Evolutionary conservation across 164 flowering plant species (phyloP).

Genomic region (Taxillus chinensis): DNA sequence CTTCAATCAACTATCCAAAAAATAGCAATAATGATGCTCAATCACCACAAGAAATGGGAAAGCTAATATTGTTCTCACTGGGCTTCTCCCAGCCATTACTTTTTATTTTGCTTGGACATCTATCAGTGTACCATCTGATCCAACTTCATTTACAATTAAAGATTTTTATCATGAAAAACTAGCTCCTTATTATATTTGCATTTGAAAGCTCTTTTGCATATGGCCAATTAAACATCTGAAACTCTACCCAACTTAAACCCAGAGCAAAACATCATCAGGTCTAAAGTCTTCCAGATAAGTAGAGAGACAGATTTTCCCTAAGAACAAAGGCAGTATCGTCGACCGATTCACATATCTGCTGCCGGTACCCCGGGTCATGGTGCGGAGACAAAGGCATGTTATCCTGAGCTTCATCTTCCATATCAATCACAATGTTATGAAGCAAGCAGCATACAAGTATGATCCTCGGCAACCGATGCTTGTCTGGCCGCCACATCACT

Average conservation of each 20-base stretch:
- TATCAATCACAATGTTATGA: conserved; percentile 83
- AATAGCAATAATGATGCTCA: too few species aligned
- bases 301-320: conserved; percentile 47
- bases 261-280: conserved; percentile 1
- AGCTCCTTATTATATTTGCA: too few species aligned
- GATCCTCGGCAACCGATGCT: conserved; percentile 68
- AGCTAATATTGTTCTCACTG: too few species aligned
- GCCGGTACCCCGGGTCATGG: conserved; percentile 49
- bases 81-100: too few species aligned
- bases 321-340: conserved; percentile 31
- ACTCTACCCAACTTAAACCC: not conserved
- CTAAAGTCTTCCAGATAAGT: conserved; percentile 36
- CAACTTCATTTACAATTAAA: not conserved
- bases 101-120: too few species aligned
- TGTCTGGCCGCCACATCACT: conserved; percentile 93
- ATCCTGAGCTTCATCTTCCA: conserved; percentile 62
- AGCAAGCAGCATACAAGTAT: conserved; percentile 85
- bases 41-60: too few species aligned
- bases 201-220: conserved; percentile 1
- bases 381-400: conserved; percentile 41
- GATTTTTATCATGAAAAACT: too few species aligned
- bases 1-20: too few species aligned
- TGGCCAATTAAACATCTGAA: not conserved
- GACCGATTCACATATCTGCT: conserved; percentile 28
- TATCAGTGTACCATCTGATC: not conserved